phyloP scores from a whole-genome alignment of 345 rosid species.

The Eutrema yunnanense region DNA sequence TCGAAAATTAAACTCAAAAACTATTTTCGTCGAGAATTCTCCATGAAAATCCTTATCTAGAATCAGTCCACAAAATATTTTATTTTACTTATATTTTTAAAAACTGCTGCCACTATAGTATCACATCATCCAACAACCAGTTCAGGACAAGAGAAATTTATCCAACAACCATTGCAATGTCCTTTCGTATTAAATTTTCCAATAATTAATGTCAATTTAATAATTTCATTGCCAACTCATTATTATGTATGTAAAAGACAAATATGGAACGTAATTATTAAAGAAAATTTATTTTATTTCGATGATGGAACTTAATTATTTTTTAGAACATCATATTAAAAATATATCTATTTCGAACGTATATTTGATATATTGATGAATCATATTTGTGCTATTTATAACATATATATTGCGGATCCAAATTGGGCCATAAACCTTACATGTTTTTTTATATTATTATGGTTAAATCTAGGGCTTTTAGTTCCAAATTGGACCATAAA shows the following conservation, averaged over 20 bases:
- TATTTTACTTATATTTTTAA: background rate
- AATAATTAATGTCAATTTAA: background rate
- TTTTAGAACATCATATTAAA: too few species aligned
- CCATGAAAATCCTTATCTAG: background rate
- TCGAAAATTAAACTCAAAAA: background rate
- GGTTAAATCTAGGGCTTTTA: background rate
- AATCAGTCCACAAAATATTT: constrained; percentile 4
- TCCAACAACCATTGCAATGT: constrained; percentile 31
- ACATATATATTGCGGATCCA: too few species aligned
- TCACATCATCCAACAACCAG: constrained; percentile 28
- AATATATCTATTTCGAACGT: too few species aligned
- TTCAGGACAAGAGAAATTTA: constrained; percentile 5
- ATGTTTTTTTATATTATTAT: background rate
- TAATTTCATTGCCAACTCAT: constrained; percentile 10
- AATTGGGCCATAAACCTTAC: too few species aligned
- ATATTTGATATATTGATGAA: background rate
- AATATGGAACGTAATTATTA: background rate
- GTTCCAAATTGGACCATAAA: background rate
- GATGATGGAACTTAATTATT: too few species aligned
- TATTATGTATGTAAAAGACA: background rate
- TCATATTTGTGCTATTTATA: background rate
- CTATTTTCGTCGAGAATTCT: background rate
- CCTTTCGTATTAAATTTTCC: constrained; percentile 19
- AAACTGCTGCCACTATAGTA: constrained; percentile 5
- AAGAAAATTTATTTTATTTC: background rate